Base-by-base conservation (phyloP, 1,284 basidiomycete genomes). In the Malassezia equina region DNA sequence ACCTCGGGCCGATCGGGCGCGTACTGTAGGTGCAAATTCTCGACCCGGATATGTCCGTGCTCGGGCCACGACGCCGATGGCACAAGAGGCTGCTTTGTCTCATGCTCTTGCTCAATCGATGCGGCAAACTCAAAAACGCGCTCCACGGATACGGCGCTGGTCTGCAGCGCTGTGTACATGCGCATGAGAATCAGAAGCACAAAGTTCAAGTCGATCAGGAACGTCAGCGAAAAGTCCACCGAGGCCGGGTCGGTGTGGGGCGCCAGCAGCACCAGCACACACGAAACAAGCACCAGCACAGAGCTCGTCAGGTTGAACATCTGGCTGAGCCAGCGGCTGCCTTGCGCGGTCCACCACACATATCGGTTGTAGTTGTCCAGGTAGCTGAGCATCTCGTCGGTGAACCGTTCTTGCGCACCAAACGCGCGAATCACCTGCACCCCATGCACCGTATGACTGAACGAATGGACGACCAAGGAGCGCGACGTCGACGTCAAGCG, bases 401-500 rank as follows among this genome's bases (percentile, higher is more conserved):
- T 74, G 68, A 80, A 80, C 8, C 78, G 71, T 4, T 75, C 73
- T 17, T 73, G 72, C 49, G 79, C 79, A 45, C 78, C 79, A 52
- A 78, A 81, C 0, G 79, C 77, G 25, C 80, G 73, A 33, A 81
- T 78, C 0, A 78, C 78, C 0, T 75, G 73, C 56, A 79, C 77
- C 19, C 80, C 79, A 31, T 62, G 59, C 31, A 77, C 63, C 3
- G 68, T 58, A 42, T 77, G 75, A 27, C 69, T 69, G 46, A 77
- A 75, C n/a, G 71, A 50, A 11, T 61, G 60, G 54, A 73, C 73
- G 54, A 77, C 75, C 3, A 75, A 75, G 21, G 68, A 72, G 7
- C 65, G 64, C 0, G 70, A 68, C 15, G 73, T 66, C 3, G 72
- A 70, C 12, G 69, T 69, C 39, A 73, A 62, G 7, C 64, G 50